phyloP scores from a whole-genome alignment of 2,329 filamentous ascomycete genomes.

The Nothomitra cinnamomea region DNA sequence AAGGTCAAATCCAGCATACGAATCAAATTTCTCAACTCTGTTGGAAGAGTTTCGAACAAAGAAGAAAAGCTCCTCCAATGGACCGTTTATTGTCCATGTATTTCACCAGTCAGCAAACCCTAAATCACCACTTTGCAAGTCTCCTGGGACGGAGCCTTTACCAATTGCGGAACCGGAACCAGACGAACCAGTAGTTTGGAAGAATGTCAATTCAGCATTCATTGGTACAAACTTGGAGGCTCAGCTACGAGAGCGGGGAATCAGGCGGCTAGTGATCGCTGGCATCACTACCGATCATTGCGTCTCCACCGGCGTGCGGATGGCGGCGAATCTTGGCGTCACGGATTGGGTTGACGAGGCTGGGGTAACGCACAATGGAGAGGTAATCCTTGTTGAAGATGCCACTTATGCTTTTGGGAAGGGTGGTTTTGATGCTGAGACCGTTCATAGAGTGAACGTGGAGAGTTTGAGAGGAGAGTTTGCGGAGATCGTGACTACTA shows the following conservation, averaged over 20 bases:
- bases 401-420: constrained; percentile 30
- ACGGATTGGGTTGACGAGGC: constrained; percentile 19
- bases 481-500: constrained; percentile 23
- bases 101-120: constrained; percentile 25
- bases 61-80: constrained; percentile 6
- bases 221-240: constrained; percentile 27
- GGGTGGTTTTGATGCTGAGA: constrained; percentile 27
- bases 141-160: constrained; percentile 11
- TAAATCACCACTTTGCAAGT: constrained; percentile 20
- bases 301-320: constrained; percentile 30
- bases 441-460: constrained; percentile 27
- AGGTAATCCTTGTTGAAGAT: constrained; percentile 28
- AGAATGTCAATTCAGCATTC: constrained; percentile 30
- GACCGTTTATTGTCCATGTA: constrained; percentile 26
- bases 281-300: constrained; percentile 33
- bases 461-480: constrained; percentile 30
- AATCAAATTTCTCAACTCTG: constrained; percentile 25
- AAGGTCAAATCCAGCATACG: constrained; percentile 28
- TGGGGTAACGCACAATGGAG: constrained; percentile 16
- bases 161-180: constrained; percentile 14
- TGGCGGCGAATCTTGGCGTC: constrained; percentile 30
- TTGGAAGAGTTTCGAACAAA: constrained; percentile 21
- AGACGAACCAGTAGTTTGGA: constrained; percentile 25
- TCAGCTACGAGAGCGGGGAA: constrained; percentile 17
- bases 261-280: constrained; percentile 24